Base-by-base conservation (phyloP, 2,329 filamentous ascomycete species). In the Dendrostoma leiphaemia region DNA sequence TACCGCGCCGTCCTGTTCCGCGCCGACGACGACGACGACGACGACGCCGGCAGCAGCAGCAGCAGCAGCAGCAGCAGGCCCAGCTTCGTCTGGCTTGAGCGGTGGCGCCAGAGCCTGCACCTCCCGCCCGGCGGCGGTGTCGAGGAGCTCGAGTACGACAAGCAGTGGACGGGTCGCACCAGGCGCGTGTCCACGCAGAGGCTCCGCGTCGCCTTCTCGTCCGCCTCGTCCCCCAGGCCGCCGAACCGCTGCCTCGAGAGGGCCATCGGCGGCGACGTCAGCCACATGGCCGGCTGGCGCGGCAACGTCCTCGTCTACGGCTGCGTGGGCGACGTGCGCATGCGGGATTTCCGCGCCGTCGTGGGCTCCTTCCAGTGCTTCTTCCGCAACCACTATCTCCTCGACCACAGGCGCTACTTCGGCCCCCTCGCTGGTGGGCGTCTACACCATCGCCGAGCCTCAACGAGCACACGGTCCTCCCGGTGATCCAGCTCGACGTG, bases 391-490 rank as follows among this genome's bases (percentile, higher is more conserved):
- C 6, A 4, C 15, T 26, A 23, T 13, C 40, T 51, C 8, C 6
- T 51, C n/a, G 38, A 51, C 17, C 48, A 17, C 6, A 35, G 9
- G 17, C 48, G 48, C 48, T 51, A 41, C 38, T 12, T 32, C 19
- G 38, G 38, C 1, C 8, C n/a, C 32, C 23, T 81, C 91, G 48
- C 78, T 90, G 44, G 91, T 86, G 61, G 82, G 91, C 63, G 91
- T 92, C 71, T 91, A 91, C 65, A 32, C 19, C 2, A n/a, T 28
- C 10, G 10, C 48, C 19, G 12, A 32, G n/a, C 8, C 48, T 13
- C 12, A 48, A 48, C n/a, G 6, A 10, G 19, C 3, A 31, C 31
- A 32, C 29, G 17, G 15, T 48, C 6, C 34, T 50, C 2, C 35
- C 41, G 9, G 41, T 23, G 35, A 3, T 41, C 28, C 4, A 21